phyloP scores from a whole-genome alignment of 805 yeast species.

The Yarrowia sp. region DNA sequence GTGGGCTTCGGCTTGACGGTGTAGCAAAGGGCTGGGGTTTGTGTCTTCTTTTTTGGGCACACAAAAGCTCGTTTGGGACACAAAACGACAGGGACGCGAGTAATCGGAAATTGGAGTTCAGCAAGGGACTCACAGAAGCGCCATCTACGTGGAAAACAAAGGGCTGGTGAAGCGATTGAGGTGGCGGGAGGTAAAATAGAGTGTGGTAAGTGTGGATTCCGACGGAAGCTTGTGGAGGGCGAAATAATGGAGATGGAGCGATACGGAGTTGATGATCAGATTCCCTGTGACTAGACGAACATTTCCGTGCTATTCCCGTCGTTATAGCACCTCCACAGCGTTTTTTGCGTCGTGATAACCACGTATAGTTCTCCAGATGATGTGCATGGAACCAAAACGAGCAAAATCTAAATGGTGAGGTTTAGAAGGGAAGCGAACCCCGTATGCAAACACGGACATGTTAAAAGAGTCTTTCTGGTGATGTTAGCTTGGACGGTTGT shows the following conservation, averaged over 20 bases:
- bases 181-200: slow-evolving; percentile 2
- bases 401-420: neutral
- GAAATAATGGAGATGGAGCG: neutral
- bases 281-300: neutral
- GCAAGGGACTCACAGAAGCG: neutral
- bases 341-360: neutral
- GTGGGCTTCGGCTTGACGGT: too few species aligned
- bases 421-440: neutral
- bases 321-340: too few species aligned
- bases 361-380: neutral
- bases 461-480: neutral
- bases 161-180: neutral
- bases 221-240: neutral
- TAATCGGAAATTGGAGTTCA: neutral
- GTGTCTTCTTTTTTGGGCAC: neutral
- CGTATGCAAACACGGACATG: slow-evolving; percentile 4
- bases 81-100: neutral
- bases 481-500: too few species aligned
- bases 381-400: neutral
- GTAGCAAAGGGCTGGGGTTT: neutral
- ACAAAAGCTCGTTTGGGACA: neutral
- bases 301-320: neutral
- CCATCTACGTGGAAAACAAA: too few species aligned
- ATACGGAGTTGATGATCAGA: neutral
- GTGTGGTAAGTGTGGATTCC: neutral